These are phyloP conservation scores for Sicyos baderoa DNA, from an alignment of 306 rosid genomes.

Conservation along the genomic window DNA sequence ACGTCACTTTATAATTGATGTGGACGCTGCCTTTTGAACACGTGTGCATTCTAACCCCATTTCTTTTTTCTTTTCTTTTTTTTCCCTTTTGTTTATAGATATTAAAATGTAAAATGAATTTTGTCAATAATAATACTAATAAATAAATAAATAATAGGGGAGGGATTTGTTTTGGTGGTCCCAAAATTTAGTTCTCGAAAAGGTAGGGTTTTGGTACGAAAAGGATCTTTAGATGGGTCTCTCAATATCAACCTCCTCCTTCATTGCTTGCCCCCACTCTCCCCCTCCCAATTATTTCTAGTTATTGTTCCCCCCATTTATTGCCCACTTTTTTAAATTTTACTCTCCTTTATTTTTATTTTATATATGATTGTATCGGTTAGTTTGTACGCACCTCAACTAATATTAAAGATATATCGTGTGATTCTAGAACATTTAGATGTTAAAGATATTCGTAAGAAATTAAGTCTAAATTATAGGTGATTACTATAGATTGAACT, in stretches of 20 bases:
- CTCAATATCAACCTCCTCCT: slow-evolving; percentile 20
- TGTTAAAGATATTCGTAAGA: too few relatives aligned
- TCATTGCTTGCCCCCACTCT: slow-evolving; percentile 17
- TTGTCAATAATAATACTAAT: neutral
- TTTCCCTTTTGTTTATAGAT: too few relatives aligned
- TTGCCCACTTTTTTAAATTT: too few relatives aligned
- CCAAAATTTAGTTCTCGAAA: slow-evolving; percentile 4
- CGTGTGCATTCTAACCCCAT: slow-evolving; percentile 12
- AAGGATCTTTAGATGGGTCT: slow-evolving; percentile 23
- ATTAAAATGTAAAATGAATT: neutral
- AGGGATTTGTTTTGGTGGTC: slow-evolving; percentile 17
- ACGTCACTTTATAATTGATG: slow-evolving; percentile 6
- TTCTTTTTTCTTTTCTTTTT: too few relatives aligned
- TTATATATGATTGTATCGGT: too few relatives aligned
- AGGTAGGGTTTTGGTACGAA: slow-evolving; percentile 16
- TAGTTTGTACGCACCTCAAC: too few relatives aligned
- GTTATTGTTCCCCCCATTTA: neutral
- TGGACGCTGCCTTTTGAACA: neutral
- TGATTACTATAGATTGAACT: too few relatives aligned
- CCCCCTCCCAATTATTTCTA: neutral
- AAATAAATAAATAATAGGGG: too few relatives aligned
- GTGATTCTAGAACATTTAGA: too few relatives aligned
- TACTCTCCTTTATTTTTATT: too few relatives aligned
- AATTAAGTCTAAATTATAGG: too few relatives aligned
- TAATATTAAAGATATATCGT: too few relatives aligned